Percentiles rank a stretch among this genome's conserved stretches.
Conservation (phyloP, 352 stramenopile species). For the Globisporangium sylvaticum region DNA sequence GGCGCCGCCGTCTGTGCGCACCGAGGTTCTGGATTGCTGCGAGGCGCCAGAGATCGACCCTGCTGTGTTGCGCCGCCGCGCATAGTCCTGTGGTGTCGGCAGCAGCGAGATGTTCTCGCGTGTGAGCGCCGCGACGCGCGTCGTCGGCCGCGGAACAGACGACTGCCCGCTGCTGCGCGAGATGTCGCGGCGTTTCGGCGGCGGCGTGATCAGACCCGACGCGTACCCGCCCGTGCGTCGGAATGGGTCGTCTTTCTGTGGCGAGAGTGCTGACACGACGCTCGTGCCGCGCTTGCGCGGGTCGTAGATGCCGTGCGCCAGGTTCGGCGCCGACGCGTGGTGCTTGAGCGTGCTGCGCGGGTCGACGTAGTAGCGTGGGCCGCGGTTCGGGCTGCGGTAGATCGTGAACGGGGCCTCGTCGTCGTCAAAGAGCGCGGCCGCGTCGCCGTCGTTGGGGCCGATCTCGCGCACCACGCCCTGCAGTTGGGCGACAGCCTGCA, state of each 20-base stretch:
- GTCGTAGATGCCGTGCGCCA: constrained; percentile 16
- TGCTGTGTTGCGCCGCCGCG: constrained; percentile 25
- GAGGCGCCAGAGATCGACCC: constrained; percentile 61
- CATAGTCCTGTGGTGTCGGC: constrained; percentile 32
- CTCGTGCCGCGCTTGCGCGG: constrained; percentile 13
- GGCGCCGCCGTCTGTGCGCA: constrained; percentile 70
- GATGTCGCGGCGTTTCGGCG: constrained; percentile 19
- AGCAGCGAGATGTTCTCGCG: constrained; percentile 79
- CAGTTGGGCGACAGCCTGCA: constrained; percentile 44
- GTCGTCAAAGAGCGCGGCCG: constrained; percentile 14
- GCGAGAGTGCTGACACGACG: constrained; percentile 11
- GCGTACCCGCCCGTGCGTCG: constrained; percentile 10
- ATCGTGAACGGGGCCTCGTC: constrained; percentile 27
- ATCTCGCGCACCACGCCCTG: constrained; percentile 45
- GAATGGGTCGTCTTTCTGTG: constrained; percentile 8
- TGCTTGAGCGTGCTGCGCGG: constrained; percentile 9
- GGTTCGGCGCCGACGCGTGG: constrained; percentile 7
- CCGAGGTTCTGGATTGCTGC: constrained; percentile 68
- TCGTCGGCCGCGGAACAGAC: constrained; percentile 27
- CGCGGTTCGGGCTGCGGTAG: constrained; percentile 24
- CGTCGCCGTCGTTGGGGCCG: constrained; percentile 14
- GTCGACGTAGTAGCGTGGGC: constrained; percentile 17
- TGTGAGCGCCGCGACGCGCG: constrained; percentile 65
- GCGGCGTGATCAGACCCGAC: constrained; percentile 34
- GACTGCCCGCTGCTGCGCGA: constrained; percentile 6